Base-by-base conservation (phyloP, 1,139 yeast genomes). In the Yamadazyma dushanensis region DNA sequence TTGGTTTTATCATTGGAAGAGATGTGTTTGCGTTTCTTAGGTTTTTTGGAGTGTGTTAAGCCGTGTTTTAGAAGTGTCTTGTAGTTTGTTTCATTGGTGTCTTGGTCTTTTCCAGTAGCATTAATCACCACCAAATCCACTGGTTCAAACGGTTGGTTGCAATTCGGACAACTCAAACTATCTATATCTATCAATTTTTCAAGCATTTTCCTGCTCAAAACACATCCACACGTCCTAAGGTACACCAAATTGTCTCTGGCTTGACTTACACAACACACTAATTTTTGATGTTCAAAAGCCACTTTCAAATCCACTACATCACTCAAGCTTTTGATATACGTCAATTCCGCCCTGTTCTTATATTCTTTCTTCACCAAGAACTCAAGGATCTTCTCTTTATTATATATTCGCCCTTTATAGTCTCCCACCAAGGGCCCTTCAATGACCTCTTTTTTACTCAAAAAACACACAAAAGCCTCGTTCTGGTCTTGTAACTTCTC, bases 351-450 rank as follows among this genome's bases (percentile, higher is more conserved):
- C 6, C 32, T 33, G 2, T 31, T 29, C 26, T 39, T 44, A 17
- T 39, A 43, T 16, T 22, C 30, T 14, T 61, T 62, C 18, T 62
- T 63, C 3, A 83, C 54, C 13, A 85, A 54, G 53, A 73, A 70
- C 49, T 82, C 83, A 10, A 89, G 49, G 0, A 86, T 57, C 24
- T 81, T 64, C 43, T 83, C 89, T 47, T 85, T 86, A 45, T 80
- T 76, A 55, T 76, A 85, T n/a, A 89, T 51, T 23, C 66, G 57
- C 0, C 97, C 97, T 40, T 63, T 63, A 53, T 70, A 83, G 58
- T 88, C 96, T 20, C 89, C 76, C 5, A 83, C 86, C 3, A 87
- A 63, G 4, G 60, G 86, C n/a, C 41, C 40, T 3, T 38, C 34
- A 7, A 39, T 43, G 7, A 69, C 45, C 1, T 66, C 57, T 10